These are phyloP conservation scores for Brassica napus DNA, from an alignment of 345 rosid species.

Conservation along the genomic window Da-Ae NC_063451.1:23806501-23807000, in stretches of 20 bases:
- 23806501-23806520: too few relatives aligned
- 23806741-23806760: not conserved
- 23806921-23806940: not conserved
- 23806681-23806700: too few relatives aligned
- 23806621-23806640: too few relatives aligned
- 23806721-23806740: not conserved
- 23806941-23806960: not conserved
- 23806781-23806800: not conserved
- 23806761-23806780: not conserved
- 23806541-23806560: too few relatives aligned
- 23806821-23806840: not conserved
- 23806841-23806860: not conserved
- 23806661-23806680: too few relatives aligned
- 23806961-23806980: not conserved
- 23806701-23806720: not conserved
- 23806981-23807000: not conserved
- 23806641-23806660: too few relatives aligned
- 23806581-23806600: too few relatives aligned
- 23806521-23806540: too few relatives aligned
- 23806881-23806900: too few relatives aligned
- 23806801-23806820: not conserved
- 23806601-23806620: too few relatives aligned
- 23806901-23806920: not conserved
- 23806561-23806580: too few relatives aligned
- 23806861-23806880: not conserved